Conservation (phyloP, 2,329 filamentous ascomycete genomes). For the Beauveria varroae region DNA sequence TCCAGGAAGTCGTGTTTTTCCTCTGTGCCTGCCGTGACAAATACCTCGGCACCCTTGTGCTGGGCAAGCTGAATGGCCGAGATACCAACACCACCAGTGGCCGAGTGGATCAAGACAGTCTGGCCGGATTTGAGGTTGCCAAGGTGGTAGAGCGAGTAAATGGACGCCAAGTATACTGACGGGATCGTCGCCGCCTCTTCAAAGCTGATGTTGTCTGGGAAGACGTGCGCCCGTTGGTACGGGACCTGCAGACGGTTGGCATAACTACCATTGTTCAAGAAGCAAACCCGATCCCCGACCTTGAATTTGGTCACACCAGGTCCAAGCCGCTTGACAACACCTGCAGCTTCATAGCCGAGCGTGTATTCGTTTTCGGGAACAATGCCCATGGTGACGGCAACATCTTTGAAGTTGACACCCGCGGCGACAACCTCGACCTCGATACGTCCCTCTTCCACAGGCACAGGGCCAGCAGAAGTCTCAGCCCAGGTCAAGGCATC, state of each 20-base stretch:
- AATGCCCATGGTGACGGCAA: constrained; percentile 16
- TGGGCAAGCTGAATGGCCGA: constrained; percentile 23
- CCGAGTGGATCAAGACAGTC: constrained; percentile 27
- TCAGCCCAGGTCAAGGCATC: constrained; percentile 9
- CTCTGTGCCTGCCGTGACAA: constrained; percentile 20
- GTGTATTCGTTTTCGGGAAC: constrained; percentile 4
- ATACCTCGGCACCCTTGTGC: constrained; percentile 21
- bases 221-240: constrained; percentile 11
- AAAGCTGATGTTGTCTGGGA: constrained; percentile 28
- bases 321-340: constrained; percentile 16
- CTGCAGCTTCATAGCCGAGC: constrained; percentile 16
- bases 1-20: constrained; percentile 25
- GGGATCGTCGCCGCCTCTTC: constrained; percentile 27
- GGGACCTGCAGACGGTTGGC: neutral
- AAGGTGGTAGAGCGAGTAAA: constrained; percentile 13
- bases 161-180: constrained; percentile 23
- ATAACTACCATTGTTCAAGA: neutral
- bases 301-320: neutral
- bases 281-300: constrained; percentile 16
- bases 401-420: constrained; percentile 14
- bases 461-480: constrained; percentile 13
- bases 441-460: constrained; percentile 11
- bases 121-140: constrained; percentile 25
- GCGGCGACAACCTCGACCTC: constrained; percentile 11
- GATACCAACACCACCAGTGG: constrained; percentile 23